Evolutionary conservation across 495 filamentous ascomycete genomes (phyloP), one percentile per base, ranked within the genome.

Genomic region (Parmelia sp.): DNA sequence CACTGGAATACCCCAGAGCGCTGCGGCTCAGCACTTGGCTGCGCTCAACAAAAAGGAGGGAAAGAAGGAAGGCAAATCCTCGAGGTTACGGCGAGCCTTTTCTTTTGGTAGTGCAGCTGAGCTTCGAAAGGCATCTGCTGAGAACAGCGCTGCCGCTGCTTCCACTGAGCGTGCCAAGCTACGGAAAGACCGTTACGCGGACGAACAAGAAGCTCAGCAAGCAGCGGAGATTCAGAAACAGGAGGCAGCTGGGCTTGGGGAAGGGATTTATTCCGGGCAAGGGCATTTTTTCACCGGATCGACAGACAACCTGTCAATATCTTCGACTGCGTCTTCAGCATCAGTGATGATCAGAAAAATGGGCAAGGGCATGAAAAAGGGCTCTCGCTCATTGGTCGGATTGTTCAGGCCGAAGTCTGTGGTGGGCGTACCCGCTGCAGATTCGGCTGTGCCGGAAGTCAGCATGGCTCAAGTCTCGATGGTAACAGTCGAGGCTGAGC

Each of bases 311-410:
- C 74, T 99, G 21, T 97, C 95, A 4, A 91, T 99, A 61, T 97
- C 93, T 7, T 97, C 95, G 17, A 97, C 94, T 23, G 94, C 94
- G 36, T 97, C 95, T 10, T 99, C 94, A 27, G 94, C 94, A 31
- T 97, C 95, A 42, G 88, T 99, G 67, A 99, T 99, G 94, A 92
- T 99, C 71, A 86, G 94, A 36, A 99, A 99, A 80, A 97, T 99
- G 95, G 95, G 94, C 69, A 89, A 90, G 65, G 92, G 95, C 27
- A 88, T 97, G 87, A 99, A 96, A 83, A 92, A 90, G 74, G 87
- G 89, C 23, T 88, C 86, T 29, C 81, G 92, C 39, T 97, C 92
- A 12, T 82, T 99, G 55, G 95, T 96, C 69, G 94, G 94, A 35
- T 79, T 99, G 14, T 99, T 99, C 77, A 82, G 94, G 65, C 94